A percentile compares a stretch with the other conserved stretches of the same genome.
Evolutionary conservation across 2,329 filamentous ascomycete genomes (phyloP).

Genomic region (Colletotrichum tabaci): DNA sequence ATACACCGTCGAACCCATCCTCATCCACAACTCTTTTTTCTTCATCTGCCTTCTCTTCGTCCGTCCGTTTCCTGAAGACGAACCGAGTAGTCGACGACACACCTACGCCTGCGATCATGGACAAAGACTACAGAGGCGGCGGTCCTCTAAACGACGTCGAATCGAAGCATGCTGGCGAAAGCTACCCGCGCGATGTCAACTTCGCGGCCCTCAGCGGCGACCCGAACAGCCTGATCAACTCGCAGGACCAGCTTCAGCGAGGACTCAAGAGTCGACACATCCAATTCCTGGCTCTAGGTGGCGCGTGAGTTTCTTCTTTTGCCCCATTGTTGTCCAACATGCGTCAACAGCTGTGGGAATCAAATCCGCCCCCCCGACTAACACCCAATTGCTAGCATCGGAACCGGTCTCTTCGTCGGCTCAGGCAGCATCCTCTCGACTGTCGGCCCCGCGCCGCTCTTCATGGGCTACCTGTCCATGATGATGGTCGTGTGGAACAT

Average conservation of each 20-base stretch:
- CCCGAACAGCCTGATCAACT: constrained; percentile 53
- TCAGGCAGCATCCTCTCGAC: constrained; percentile 69
- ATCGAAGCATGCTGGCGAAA: constrained; percentile 44
- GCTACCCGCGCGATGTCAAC: constrained; percentile 43
- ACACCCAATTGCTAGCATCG: constrained; percentile 59
- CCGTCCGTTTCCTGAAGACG: background rate
- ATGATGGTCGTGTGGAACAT: constrained; percentile 68
- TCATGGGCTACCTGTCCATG: constrained; percentile 77
- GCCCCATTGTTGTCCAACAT: background rate
- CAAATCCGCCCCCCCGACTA: background rate
- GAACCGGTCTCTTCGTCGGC: constrained; percentile 76
- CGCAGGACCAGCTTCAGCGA: constrained; percentile 65
- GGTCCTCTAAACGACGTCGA: constrained; percentile 43
- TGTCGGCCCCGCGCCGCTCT: constrained; percentile 75
- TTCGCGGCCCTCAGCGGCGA: constrained; percentile 45
- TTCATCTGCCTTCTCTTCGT: background rate
- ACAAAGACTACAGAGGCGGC: constrained; percentile 39
- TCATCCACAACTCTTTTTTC: background rate
- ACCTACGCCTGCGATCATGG: constrained; percentile 21
- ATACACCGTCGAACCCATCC: background rate
- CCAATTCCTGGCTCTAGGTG: constrained; percentile 71
- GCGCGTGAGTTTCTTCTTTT: constrained; percentile 52
- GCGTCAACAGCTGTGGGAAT: background rate
- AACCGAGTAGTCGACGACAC: background rate
- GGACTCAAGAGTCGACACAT: constrained; percentile 73